Conservation (phyloP, 805 yeast genomes). For the Ogataea degrootiae region DNA sequence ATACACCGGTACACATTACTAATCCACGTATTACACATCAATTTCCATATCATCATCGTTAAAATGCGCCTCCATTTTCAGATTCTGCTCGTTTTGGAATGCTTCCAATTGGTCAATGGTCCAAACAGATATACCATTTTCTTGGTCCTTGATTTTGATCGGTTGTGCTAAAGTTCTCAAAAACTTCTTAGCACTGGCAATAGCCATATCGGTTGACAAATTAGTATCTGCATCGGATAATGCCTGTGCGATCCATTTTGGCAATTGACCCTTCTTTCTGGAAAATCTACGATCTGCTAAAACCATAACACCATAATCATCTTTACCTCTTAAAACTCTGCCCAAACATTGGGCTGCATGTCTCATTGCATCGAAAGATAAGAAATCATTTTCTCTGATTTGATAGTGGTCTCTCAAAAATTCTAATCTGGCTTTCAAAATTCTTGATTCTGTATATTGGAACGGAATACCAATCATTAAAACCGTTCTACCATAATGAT, state of each 20-base stretch:
- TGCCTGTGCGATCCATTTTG: conserved; percentile 97
- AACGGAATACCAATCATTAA: conserved; percentile 98
- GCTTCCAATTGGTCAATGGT: conserved; percentile 59
- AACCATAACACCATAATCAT: conserved; percentile 98
- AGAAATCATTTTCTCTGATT: conserved; percentile 87
- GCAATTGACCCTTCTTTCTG: conserved; percentile 79
- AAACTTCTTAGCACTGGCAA: conserved; percentile 90
- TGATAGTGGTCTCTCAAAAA: conserved; percentile 89
- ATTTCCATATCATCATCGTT: conserved; percentile 23
- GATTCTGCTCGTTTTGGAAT: conserved; percentile 50
- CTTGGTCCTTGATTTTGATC: conserved; percentile 79
- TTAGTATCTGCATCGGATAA: conserved; percentile 87
- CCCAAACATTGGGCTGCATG: conserved; percentile 99
- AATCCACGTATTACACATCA: neutral
- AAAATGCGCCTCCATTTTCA: conserved; percentile 7
- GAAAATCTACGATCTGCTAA: conserved; percentile 92
- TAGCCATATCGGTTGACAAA: conserved; percentile 94
- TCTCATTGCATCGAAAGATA: conserved; percentile 98
- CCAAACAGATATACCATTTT: conserved; percentile 89
- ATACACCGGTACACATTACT: too few relatives aligned
- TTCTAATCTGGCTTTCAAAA: conserved; percentile 90
- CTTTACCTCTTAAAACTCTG: conserved; percentile 94
- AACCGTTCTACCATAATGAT: conserved; percentile 96
- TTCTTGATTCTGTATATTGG: conserved; percentile 97
- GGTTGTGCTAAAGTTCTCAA: conserved; percentile 94